Base-by-base conservation (phyloP, 306 rosid species). In the Delonix regia region DNA sequence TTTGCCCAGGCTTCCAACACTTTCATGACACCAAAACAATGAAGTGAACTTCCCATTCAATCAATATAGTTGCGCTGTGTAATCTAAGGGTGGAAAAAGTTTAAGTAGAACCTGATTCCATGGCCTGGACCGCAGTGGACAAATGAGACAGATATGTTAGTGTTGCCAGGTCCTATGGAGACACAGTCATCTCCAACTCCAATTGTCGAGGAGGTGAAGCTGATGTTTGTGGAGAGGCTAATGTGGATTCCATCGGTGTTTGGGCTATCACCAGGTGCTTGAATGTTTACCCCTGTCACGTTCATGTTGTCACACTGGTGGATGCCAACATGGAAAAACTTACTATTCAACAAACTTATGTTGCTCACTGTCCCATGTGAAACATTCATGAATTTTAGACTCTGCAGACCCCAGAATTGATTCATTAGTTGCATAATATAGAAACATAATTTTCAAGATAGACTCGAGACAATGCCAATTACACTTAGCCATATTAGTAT, bases 141-240 rank as follows among this genome's bases (percentile, higher is more conserved):
- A 1, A 51, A 65, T 49, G 65, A 76, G 21, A 62, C 72, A 47
- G 48, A 62, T 10, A 57, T 47, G 36, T 33, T 75, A 4, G 49
- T 47, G 51, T 62, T 62, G 49, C 80, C 73, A 33, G 63, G 64
- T 76, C 73, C 80, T 34, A 67, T 41, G 66, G 81, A 25, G 41
- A 67, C 81, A 66, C 47, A 77, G 25, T 77, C 81, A 77, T 67
- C 75, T 8, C 69, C 69, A 39, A 67, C 81, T 52, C 68, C 81
- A 53, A 77, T 55, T 67, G 55, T 27, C 39, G 60, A 67, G 44
- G 69, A 77, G 28, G 68, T 53, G 30, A 77, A 53, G 18, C 15
- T 53, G 30, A 77, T 41, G 74, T 25, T 52, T 12, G 60, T 51
- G 66, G 74, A 52, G 36, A 34, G 55, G 51, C 80, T 24, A 16